Evolutionary conservation across 2,329 filamentous ascomycete genomes (phyloP).

Genomic region (Ramichloridium luteum): DNA sequence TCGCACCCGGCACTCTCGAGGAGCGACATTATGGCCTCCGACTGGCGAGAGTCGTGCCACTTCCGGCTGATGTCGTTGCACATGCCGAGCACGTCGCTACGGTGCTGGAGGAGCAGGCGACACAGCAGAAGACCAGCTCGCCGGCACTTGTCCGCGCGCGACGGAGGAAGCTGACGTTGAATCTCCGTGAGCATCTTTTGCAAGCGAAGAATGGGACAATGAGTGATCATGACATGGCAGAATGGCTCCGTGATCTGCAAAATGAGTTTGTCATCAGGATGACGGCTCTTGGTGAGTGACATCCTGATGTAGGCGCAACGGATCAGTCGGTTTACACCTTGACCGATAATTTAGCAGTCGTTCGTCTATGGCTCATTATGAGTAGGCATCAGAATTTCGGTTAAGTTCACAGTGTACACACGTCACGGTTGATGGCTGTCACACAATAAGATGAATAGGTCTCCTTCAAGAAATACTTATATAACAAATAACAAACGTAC

Average conservation of each 20-base stretch:
- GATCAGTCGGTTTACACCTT: slow-evolving; percentile 5
- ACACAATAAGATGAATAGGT: too few relatives aligned
- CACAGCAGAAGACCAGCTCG: slow-evolving; percentile 47
- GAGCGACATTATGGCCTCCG: slow-evolving; percentile 74
- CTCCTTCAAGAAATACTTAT: too few relatives aligned
- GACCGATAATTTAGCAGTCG: background rate
- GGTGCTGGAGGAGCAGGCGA: slow-evolving; percentile 46
- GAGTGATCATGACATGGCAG: slow-evolving; percentile 48
- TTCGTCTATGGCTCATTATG: too few relatives aligned
- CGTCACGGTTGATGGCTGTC: too few relatives aligned
- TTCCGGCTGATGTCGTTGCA: slow-evolving; percentile 56
- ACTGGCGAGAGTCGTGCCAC: slow-evolving; percentile 60
- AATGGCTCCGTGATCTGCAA: slow-evolving; percentile 56
- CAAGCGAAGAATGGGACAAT: slow-evolving; percentile 56
- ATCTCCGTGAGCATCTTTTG: slow-evolving; percentile 57
- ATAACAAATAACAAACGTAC: too few relatives aligned
- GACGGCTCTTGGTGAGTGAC: slow-evolving; percentile 52
- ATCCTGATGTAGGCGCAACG: too few relatives aligned
- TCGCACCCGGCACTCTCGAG: slow-evolving; percentile 57
- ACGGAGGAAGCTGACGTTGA: slow-evolving; percentile 61
- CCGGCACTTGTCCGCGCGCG: slow-evolving; percentile 46
- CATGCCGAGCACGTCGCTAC: slow-evolving; percentile 55
- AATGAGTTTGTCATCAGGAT: slow-evolving; percentile 63
- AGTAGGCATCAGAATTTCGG: too few relatives aligned
- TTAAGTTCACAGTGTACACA: too few relatives aligned